Conservation (phyloP, 2,329 filamentous ascomycete genomes). For the Paecilomyces sp. region DNA sequence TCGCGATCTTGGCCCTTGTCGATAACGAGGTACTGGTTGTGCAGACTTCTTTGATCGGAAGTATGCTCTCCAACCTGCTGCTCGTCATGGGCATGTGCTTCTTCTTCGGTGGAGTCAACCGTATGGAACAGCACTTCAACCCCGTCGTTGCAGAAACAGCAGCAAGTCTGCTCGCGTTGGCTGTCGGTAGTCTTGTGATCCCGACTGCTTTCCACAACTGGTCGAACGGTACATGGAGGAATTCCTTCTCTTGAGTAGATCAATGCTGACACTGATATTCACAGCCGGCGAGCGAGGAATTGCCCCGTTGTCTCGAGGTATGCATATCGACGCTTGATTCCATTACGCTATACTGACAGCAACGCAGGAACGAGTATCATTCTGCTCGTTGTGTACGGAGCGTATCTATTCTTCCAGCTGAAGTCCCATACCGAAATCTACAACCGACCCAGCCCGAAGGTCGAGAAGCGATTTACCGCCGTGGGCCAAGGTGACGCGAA, state of each 20-base stretch:
- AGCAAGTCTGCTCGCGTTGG: conserved; percentile 69
- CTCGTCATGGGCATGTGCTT: conserved; percentile 89
- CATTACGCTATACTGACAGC: conserved; percentile 5
- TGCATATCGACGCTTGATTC: background rate
- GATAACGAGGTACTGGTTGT: conserved; percentile 75
- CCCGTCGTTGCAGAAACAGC: conserved; percentile 86
- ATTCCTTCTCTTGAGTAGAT: background rate
- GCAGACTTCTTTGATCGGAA: conserved; percentile 85
- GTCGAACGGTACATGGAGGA: conserved; percentile 27
- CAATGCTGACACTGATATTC: background rate
- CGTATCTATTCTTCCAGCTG: conserved; percentile 85
- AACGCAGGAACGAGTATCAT: conserved; percentile 57
- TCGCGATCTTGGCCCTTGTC: conserved; percentile 73
- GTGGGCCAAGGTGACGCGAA: conserved; percentile 44
- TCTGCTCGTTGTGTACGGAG: conserved; percentile 72
- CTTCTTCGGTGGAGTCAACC: conserved; percentile 75
- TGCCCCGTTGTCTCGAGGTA: conserved; percentile 27
- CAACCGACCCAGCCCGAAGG: conserved; percentile 71
- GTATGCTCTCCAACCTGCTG: conserved; percentile 83
- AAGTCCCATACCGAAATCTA: conserved; percentile 77
- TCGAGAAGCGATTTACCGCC: conserved; percentile 49
- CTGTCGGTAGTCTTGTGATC: conserved; percentile 76
- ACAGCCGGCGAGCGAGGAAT: conserved; percentile 19
- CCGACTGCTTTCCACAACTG: conserved; percentile 74
- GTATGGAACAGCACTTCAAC: conserved; percentile 83